These are phyloP conservation scores for Toxicodendron radicans DNA, from an alignment of 345 rosid genomes.

Conservation along the genomic window DNA sequence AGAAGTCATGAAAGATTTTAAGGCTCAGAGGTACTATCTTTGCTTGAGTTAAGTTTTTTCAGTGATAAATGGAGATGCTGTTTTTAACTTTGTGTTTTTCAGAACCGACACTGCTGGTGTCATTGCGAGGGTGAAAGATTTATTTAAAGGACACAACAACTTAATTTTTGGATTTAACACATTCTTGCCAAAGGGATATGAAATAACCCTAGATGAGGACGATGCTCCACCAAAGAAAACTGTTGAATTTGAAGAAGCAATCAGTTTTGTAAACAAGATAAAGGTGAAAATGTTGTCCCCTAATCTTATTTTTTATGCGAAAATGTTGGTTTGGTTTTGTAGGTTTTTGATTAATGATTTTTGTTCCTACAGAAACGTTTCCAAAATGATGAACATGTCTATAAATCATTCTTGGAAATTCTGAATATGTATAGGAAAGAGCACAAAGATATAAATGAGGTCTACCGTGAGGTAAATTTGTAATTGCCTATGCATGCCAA, in stretches of 20 bases:
- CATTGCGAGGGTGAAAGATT: slow-evolving; percentile 84
- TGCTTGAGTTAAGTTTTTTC: background rate
- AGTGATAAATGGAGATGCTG: slow-evolving; percentile 12
- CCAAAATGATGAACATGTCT: slow-evolving; percentile 80
- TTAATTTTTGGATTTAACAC: slow-evolving; percentile 90
- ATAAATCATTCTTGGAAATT: slow-evolving; percentile 80
- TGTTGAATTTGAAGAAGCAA: slow-evolving; percentile 87
- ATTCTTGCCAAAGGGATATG: slow-evolving; percentile 91
- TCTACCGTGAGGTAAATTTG: slow-evolving; percentile 69
- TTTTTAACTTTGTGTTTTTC: slow-evolving; percentile 21
- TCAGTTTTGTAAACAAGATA: slow-evolving; percentile 72
- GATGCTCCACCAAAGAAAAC: slow-evolving; percentile 81
- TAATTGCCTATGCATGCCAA: slow-evolving; percentile 5
- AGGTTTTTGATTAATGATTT: slow-evolving; percentile 19
- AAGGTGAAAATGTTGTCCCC: slow-evolving; percentile 48
- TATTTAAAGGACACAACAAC: slow-evolving; percentile 89
- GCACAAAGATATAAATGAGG: slow-evolving; percentile 87
- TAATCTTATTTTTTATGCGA: slow-evolving; percentile 8
- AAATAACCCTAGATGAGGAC: slow-evolving; percentile 78
- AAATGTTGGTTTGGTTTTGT: background rate
- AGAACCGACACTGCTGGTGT: slow-evolving; percentile 96
- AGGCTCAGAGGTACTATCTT: slow-evolving; percentile 72
- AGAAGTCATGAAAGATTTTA: slow-evolving; percentile 97
- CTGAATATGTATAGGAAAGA: slow-evolving; percentile 88
- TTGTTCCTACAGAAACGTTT: slow-evolving; percentile 69